phyloP scores from a whole-genome alignment of 2,329 filamentous ascomycete species.

The Fusarium secorum region DNA sequence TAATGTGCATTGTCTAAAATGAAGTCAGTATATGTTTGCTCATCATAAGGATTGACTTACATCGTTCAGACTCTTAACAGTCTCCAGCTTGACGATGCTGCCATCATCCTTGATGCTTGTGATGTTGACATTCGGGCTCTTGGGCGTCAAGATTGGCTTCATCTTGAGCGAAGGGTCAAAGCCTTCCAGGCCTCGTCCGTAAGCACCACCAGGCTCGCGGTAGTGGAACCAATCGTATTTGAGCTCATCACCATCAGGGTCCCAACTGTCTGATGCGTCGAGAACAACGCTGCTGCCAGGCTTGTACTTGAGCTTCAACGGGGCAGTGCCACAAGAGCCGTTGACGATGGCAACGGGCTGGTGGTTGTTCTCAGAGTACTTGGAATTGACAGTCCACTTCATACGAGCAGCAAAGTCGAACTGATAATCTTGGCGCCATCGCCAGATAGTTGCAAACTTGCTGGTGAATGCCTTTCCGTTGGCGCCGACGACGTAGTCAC shows the following conservation, averaged over 20 bases:
- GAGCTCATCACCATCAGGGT: background rate
- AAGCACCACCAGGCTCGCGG: background rate
- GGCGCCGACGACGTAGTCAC: background rate
- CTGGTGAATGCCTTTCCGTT: constrained; percentile 5
- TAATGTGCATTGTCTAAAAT: constrained; percentile 5
- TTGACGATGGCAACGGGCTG: background rate
- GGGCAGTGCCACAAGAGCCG: background rate
- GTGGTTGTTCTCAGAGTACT: constrained; percentile 1
- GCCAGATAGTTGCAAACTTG: constrained; percentile 19
- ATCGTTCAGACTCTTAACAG: background rate
- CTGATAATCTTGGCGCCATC: constrained; percentile 18
- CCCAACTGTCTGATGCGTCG: background rate
- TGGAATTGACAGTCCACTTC: constrained; percentile 4
- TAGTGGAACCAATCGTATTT: constrained; percentile 8
- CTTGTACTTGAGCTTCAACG: background rate
- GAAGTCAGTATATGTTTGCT: accelerated
- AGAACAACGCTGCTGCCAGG: background rate
- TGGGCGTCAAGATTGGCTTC: background rate
- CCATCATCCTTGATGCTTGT: background rate
- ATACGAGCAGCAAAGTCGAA: constrained; percentile 20
- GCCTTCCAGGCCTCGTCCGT: background rate
- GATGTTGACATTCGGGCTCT: constrained; percentile 8
- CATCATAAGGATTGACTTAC: background rate
- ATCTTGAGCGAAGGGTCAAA: constrained; percentile 1
- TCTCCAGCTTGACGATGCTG: background rate